Evolutionary conservation across 2,329 filamentous ascomycete species (phyloP).

Genomic region (Alternaria triticimaculans): DNA sequence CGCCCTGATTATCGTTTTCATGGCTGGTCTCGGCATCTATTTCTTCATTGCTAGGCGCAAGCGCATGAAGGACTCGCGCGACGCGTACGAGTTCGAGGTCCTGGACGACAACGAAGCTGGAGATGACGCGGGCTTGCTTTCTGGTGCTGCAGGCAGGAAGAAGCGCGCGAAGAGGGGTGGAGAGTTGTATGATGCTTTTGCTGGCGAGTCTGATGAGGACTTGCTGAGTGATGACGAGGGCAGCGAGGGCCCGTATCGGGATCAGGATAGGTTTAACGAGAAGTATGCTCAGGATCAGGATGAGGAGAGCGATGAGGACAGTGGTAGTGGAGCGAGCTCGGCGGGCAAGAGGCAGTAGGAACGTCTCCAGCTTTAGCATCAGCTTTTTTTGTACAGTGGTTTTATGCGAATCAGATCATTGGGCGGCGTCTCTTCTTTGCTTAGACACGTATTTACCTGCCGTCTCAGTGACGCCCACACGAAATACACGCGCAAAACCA

Average conservation of each 20-base stretch:
- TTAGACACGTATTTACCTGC: background rate
- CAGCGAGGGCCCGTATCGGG: conserved; percentile 46
- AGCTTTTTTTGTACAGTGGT: background rate
- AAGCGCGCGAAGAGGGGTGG: conserved; percentile 71
- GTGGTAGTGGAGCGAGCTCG: conserved; percentile 29
- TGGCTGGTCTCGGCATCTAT: conserved; percentile 79
- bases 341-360: conserved; percentile 34
- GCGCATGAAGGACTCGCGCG: conserved; percentile 74
- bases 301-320: conserved; percentile 28
- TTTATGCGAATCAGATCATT: conserved; percentile 16
- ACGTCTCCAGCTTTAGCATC: background rate
- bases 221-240: conserved; percentile 56
- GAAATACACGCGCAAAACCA: background rate
- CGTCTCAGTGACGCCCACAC: background rate
- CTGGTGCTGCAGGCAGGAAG: conserved; percentile 47
- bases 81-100: conserved; percentile 94
- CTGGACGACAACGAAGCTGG: conserved; percentile 77
- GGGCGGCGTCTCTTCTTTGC: conserved; percentile 21
- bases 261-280: conserved; percentile 41
- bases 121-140: conserved; percentile 59
- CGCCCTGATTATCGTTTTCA: conserved; percentile 85
- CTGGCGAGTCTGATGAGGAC: conserved; percentile 85
- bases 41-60: conserved; percentile 80
- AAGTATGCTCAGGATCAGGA: conserved; percentile 38
- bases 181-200: conserved; percentile 97